Conservation (phyloP, 805 yeast genomes). For the Debaryomyces castellii region DNA sequence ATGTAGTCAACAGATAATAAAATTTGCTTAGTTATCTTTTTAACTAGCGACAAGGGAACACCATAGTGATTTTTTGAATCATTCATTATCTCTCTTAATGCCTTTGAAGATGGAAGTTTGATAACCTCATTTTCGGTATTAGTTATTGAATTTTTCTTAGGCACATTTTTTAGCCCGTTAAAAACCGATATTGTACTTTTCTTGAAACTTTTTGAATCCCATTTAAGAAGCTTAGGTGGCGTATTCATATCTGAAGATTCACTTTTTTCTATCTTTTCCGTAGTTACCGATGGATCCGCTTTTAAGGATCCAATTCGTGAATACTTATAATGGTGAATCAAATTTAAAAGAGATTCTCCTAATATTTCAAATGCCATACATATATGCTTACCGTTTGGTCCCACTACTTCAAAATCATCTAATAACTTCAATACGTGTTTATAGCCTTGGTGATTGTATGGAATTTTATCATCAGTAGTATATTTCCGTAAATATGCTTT, state of each 20-base stretch:
- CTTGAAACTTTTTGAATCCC: conserved; percentile 15
- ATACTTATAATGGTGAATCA: conserved; percentile 46
- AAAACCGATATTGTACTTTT: conserved; percentile 21
- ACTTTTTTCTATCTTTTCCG: background rate
- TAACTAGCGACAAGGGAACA: conserved; percentile 52
- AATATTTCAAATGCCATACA: conserved; percentile 68
- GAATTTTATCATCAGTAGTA: conserved; percentile 4
- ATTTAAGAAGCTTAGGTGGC: conserved; percentile 14
- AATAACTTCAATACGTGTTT: conserved; percentile 50
- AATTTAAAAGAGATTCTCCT: conserved; percentile 57
- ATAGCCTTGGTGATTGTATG: conserved; percentile 46
- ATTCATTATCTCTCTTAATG: conserved; percentile 30
- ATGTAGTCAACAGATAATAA: conserved; percentile 56
- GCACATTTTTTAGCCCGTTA: conserved; percentile 8
- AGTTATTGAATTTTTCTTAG: background rate
- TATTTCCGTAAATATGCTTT: conserved; percentile 10
- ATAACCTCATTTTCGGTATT: conserved; percentile 1
- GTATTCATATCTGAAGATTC: background rate
- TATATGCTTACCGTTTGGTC: conserved; percentile 64
- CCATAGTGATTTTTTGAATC: conserved; percentile 48
- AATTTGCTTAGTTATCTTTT: conserved; percentile 57
- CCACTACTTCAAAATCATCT: conserved; percentile 55
- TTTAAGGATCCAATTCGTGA: background rate
- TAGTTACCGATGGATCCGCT: background rate
- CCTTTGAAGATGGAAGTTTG: conserved; percentile 9